Percentiles rank a stretch among this genome's conserved stretches.
These are phyloP conservation scores for Ilyonectria destructans DNA, from an alignment of 2,329 filamentous ascomycete genomes.

Conservation along the genomic window DNA sequence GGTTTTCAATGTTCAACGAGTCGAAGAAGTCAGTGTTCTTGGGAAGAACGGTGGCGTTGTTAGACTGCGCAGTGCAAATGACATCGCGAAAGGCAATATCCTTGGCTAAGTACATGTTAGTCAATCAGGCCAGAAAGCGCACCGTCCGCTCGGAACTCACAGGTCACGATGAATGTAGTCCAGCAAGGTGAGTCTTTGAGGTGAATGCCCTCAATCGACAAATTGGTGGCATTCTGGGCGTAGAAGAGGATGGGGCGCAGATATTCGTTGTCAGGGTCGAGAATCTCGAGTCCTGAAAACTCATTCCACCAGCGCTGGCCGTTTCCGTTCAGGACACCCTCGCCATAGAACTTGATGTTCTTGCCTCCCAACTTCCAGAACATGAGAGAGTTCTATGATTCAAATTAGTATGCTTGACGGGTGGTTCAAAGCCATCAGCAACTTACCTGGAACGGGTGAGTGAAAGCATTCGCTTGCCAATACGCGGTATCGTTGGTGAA, in stretches of 20 bases:
- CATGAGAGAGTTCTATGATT: constrained; percentile 44
- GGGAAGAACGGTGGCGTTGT: constrained; percentile 41
- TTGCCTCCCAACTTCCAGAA: constrained; percentile 46
- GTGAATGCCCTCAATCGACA: constrained; percentile 45
- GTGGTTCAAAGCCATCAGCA: fast-evolving
- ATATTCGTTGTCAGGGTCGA: constrained; percentile 41
- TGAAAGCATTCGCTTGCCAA: constrained; percentile 45
- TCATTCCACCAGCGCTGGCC: constrained; percentile 49
- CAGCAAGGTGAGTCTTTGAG: constrained; percentile 48
- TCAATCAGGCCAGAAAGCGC: fast-evolving
- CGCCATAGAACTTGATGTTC: constrained; percentile 44
- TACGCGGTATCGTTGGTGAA: constrained; percentile 46
- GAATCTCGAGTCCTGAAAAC: constrained; percentile 44
- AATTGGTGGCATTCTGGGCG: constrained; percentile 44
- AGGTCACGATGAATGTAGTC: constrained; percentile 47
- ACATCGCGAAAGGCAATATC: constrained; percentile 45
- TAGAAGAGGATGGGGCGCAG: constrained; percentile 47
- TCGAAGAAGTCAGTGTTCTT: constrained; percentile 49
- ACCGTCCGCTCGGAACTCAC: constrained; percentile 19
- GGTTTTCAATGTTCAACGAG: constrained; percentile 41
- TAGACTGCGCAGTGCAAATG: constrained; percentile 45
- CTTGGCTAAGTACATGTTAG: constrained; percentile 32
- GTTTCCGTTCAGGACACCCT: constrained; percentile 45
- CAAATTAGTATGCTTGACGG: background rate
- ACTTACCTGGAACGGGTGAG: constrained; percentile 45